Conservation (phyloP, 2,329 filamentous ascomycete species). For the Exserohilum rostratum region DNA sequence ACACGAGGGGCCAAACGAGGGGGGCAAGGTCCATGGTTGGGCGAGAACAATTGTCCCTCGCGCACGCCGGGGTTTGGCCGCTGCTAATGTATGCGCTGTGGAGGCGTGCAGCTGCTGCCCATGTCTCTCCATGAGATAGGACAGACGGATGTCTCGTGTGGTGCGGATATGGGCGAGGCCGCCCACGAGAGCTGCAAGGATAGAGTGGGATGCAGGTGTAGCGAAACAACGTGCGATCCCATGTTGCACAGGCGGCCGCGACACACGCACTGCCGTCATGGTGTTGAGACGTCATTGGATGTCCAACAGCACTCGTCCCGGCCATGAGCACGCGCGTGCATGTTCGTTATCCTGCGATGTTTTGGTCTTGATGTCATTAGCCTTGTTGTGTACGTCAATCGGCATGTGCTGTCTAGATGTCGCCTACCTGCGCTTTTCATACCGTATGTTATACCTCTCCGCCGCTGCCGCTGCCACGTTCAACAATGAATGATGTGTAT, state of each 20-base stretch:
- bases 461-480: constrained; percentile 9
- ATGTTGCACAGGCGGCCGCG: neutral
- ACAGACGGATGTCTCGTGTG: neutral
- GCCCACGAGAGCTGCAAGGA: constrained; percentile 4
- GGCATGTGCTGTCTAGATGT: neutral
- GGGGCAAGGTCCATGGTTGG: constrained; percentile 9
- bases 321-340: neutral
- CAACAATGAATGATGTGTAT: constrained; percentile 15
- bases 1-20: constrained; percentile 7
- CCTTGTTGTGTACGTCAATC: neutral
- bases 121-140: neutral
- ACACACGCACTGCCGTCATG: neutral
- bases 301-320: neutral
- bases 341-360: neutral
- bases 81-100: constrained; percentile 8
- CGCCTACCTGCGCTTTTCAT: constrained; percentile 10
- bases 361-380: constrained; percentile 3
- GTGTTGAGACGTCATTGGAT: neutral
- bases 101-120: constrained; percentile 10
- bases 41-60: constrained; percentile 1
- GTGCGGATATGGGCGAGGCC: constrained; percentile 6
- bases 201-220: constrained; percentile 1
- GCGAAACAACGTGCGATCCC: constrained; percentile 3
- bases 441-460: constrained; percentile 8
- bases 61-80: constrained; percentile 6